A percentile compares a stretch with the other conserved stretches of the same genome.
phyloP scores from a whole-genome alignment of 1,139 yeast species.

The Magnusiomyces magnusii region DNA sequence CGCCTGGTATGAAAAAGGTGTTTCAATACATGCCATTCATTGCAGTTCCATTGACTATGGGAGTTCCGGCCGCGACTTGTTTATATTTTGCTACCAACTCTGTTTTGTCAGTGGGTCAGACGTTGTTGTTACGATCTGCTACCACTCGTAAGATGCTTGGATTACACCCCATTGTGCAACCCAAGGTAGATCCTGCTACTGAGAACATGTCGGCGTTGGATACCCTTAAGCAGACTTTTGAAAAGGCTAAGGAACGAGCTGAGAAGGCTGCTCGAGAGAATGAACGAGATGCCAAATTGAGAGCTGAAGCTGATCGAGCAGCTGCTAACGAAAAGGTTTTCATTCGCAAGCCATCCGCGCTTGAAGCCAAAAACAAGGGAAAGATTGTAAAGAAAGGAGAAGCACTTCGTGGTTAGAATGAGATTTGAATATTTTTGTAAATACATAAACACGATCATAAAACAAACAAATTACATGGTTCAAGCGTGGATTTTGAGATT shows the following conservation, averaged over 20 bases:
- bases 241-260: constrained; percentile 49
- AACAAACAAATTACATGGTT: too few species aligned
- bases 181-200: constrained; percentile 36
- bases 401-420: constrained; percentile 14
- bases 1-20: constrained; percentile 63
- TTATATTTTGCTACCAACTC: constrained; percentile 81
- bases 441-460: too few species aligned
- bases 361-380: constrained; percentile 15
- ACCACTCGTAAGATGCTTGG: constrained; percentile 50
- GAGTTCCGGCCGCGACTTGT: constrained; percentile 76
- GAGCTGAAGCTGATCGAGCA: constrained; percentile 22
- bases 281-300: constrained; percentile 27
- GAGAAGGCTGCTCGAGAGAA: constrained; percentile 34
- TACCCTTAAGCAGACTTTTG: constrained; percentile 53
- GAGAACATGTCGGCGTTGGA: constrained; percentile 39
- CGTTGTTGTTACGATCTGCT: constrained; percentile 52
- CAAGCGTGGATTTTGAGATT: too few species aligned
- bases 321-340: constrained; percentile 16
- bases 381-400: constrained; percentile 19
- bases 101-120: constrained; percentile 64
- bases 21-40: constrained; percentile 69
- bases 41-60: constrained; percentile 80
- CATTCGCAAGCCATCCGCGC: constrained; percentile 12
- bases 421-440: neutral
- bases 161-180: constrained; percentile 57